A percentile compares a stretch with the other conserved stretches of the same genome.
Evolutionary conservation across 805 yeast genomes (phyloP).

Genomic region (Candida coleopterorum): DNA sequence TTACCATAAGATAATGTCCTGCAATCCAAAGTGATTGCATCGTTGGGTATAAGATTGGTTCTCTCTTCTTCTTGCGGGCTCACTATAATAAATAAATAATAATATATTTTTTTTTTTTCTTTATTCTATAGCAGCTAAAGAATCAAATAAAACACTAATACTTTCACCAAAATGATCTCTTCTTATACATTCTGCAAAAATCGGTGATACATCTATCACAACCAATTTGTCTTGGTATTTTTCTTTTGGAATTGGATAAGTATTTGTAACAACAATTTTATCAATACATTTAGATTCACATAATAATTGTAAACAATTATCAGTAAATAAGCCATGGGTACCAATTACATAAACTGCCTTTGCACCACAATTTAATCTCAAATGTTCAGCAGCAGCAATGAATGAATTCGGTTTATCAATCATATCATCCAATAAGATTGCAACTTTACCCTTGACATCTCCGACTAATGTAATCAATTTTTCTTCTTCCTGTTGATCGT

Average conservation of each 20-base stretch:
- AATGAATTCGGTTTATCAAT: constrained; percentile 92
- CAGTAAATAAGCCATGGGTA: constrained; percentile 92
- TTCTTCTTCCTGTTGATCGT: constrained; percentile 56
- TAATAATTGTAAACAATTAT: constrained; percentile 76
- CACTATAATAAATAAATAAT: neutral
- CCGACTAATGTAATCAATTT: constrained; percentile 95
- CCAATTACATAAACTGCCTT: constrained; percentile 84
- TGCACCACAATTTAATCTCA: constrained; percentile 95
- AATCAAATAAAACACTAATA: constrained; percentile 87
- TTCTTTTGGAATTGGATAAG: constrained; percentile 77
- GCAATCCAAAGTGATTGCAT: constrained; percentile 50
- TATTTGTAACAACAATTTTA: constrained; percentile 90
- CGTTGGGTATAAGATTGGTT: constrained; percentile 32
- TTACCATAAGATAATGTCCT: constrained; percentile 35
- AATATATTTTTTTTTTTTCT: neutral
- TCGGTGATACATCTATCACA: constrained; percentile 89
- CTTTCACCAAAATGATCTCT: constrained; percentile 98
- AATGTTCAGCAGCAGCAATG: constrained; percentile 97
- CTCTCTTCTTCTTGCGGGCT: no score
- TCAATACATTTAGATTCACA: constrained; percentile 79
- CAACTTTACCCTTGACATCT: constrained; percentile 86
- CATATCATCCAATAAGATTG: constrained; percentile 94
- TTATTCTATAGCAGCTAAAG: constrained; percentile 56
- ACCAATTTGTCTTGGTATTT: constrained; percentile 60
- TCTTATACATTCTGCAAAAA: constrained; percentile 96